Evolutionary conservation across 2,329 filamentous ascomycete genomes (phyloP), one percentile per base, ranked within the genome.

Genomic region (Ophiostoma triangulosporum): DNA sequence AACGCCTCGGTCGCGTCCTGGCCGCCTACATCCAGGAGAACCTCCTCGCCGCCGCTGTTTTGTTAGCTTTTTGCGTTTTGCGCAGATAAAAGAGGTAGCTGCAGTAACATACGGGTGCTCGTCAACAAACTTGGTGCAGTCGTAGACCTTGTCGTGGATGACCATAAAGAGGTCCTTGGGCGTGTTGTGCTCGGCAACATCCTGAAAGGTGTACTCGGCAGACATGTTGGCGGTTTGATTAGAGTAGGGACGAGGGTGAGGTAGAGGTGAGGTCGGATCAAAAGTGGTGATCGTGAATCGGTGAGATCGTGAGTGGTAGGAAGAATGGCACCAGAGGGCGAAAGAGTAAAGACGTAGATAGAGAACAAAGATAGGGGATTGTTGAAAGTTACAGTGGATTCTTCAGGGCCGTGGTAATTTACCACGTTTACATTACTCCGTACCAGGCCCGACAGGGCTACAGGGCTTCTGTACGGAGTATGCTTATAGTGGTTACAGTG

Each of bases 1-100:
- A 98, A 98, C 58, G 93, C 91, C 74, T 97, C 93, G 63, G 91
- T 95, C 64, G 87, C 86, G 71, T 98, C 93, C 74, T 95, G 90
- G 62, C 93, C 93, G 65, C 78, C 93, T 60, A 97, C 90, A 63
- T 98, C 93, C 62, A 98, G 84, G 59, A 98, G 76, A 63, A 98
- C 93, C 75, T 98, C 93, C 74, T 98, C 93, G 74, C 93, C 93
- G 76, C 93, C 93, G 64, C 93, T 97, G 66, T 56, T 38, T 50
- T 53, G 62, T 69, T 58, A 68, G 64, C 57, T 48, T 27, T 12
- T 6, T 11, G 9, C 7, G n/a, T n/a, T n/a, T 2, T 45, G 51
- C 51, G 51, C 38, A 50, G 26, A 53, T 26, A 22, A 53, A 36
- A 48, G n/a, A n/a, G n/a, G 14, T 20, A 40, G 8, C 22, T 8